Conservation (phyloP, 208 protist genomes). For the Trypanosoma platydactyli region DNA sequence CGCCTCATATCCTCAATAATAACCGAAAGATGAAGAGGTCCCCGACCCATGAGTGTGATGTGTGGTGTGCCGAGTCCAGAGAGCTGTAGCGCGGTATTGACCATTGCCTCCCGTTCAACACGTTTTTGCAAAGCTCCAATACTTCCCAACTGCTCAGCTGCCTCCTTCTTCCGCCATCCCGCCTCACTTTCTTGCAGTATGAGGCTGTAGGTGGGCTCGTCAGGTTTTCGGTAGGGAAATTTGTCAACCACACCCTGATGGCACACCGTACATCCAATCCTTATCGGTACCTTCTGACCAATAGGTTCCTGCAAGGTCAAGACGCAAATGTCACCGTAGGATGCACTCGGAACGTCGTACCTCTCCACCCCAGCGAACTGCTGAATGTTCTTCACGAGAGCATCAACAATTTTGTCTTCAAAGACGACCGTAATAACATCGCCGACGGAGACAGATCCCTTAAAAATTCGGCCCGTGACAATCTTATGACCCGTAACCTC, state of each 20-base stretch:
- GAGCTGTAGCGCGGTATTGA: slow-evolving; percentile 93
- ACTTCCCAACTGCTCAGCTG: slow-evolving; percentile 71
- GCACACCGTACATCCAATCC: slow-evolving; percentile 87
- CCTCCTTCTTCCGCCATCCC: slow-evolving; percentile 91
- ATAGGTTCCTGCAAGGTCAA: slow-evolving; percentile 83
- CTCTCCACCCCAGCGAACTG: slow-evolving; percentile 87
- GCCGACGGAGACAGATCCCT: slow-evolving; percentile 86
- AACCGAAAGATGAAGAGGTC: slow-evolving; percentile 97
- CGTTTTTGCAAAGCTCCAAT: slow-evolving; percentile 70
- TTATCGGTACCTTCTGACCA: slow-evolving; percentile 84
- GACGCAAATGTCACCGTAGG: slow-evolving; percentile 86
- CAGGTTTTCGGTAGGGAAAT: slow-evolving; percentile 90
- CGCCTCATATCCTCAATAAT: slow-evolving; percentile 98
- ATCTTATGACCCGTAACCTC: slow-evolving; percentile 78
- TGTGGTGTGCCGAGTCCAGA: slow-evolving; percentile 43
- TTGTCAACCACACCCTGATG: slow-evolving; percentile 62
- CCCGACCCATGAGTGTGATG: slow-evolving; percentile 91
- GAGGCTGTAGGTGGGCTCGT: slow-evolving; percentile 94
- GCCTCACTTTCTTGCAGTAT: slow-evolving; percentile 90
- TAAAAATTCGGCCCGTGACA: slow-evolving; percentile 92
- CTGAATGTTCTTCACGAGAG: slow-evolving; percentile 83
- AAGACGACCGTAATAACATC: slow-evolving; percentile 84
- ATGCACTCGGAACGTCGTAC: slow-evolving; percentile 54
- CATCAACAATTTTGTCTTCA: slow-evolving; percentile 83
- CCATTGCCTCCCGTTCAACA: slow-evolving; percentile 90